Evolutionary conservation across 2,329 filamentous ascomycete genomes (phyloP).

Genomic region (Fusarium tricinctum): DNA sequence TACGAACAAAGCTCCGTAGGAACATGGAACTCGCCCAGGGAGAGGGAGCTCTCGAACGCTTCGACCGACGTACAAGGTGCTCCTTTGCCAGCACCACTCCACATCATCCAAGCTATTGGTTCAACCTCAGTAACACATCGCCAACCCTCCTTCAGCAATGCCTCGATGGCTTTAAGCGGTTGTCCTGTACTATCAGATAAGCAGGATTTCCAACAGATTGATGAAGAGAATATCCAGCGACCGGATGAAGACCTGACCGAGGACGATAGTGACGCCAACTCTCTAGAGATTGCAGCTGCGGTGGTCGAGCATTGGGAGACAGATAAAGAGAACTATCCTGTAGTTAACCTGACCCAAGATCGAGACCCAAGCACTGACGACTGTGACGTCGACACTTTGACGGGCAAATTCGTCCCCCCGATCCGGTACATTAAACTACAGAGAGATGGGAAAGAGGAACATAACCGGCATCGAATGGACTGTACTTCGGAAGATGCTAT

Average conservation of each 20-base stretch:
- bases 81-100: conserved; percentile 40
- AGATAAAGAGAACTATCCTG: background rate
- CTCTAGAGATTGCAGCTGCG: background rate
- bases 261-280: background rate
- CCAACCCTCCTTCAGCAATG: conserved; percentile 3
- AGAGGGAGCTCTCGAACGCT: background rate
- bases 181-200: background rate
- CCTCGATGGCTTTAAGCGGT: conserved; percentile 33
- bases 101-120: conserved; percentile 38
- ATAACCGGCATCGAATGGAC: conserved; percentile 50
- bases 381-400: conserved; percentile 57
- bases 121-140: background rate
- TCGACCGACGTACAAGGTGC: conserved; percentile 2
- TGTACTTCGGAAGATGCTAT: conserved; percentile 50
- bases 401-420: conserved; percentile 53
- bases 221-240: background rate
- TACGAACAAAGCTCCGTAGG: conserved; percentile 7
- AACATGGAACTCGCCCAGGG: conserved; percentile 26
- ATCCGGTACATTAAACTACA: conserved; percentile 53
- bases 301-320: conserved; percentile 16
- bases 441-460: conserved; percentile 22
- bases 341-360: background rate
- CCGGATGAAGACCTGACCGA: background rate
- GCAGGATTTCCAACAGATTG: background rate
- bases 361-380: conserved; percentile 14